Base-by-base conservation (phyloP, 2,329 filamentous ascomycete genomes). In the Aspergillus viridinutans region DNA sequence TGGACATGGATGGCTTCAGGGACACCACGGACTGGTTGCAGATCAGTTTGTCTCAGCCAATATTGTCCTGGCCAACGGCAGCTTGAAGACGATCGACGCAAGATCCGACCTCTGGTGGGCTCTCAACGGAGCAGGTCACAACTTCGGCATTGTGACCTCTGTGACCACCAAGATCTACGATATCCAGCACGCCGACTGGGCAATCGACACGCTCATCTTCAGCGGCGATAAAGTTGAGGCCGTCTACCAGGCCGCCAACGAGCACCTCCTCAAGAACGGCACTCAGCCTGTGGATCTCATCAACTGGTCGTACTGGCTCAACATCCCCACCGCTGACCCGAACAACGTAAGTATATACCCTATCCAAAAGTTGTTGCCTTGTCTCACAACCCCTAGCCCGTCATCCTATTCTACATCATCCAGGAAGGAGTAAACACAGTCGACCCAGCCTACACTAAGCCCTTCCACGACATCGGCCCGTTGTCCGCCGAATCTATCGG, bases 91-190 rank as follows among this genome's bases (percentile, higher is more conserved):
- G 0, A 68, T 81, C 1, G 76, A 54, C 65, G 70, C 42, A 10
- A 69, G 71, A 7, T 76, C 78, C 0, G 82, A 85, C 38, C 74
- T 85, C 8, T 85, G 76, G 66, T 86, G 82, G 83, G 83, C 74
- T 1, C 74, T 85, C 61, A 74, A 75, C 50, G 83, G 83, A 4
- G 83, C 82, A 1, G 83, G 82, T 1, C 80, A 84, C 57, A 85
- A 85, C 67, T 85, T 85, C 57, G 83, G 83, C 43, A 77, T 85
- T 53, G 79, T 85, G 17, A 83, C 79, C 1, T 76, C 75, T 1
- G 69, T 79, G 9, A 77, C 74, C 0, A 71, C 72, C 20, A 79
- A 80, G 64, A 75, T 83, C 51, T 81, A 80, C 61, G 74, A 80
- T 47, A 58, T 73, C 74, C 35, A 66, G 67, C 70, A 62, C 58